Percentiles rank a stretch among this genome's conserved stretches.
Conservation (phyloP, 352 stramenopile species). For the Globisporangium paroecandrum region DNA sequence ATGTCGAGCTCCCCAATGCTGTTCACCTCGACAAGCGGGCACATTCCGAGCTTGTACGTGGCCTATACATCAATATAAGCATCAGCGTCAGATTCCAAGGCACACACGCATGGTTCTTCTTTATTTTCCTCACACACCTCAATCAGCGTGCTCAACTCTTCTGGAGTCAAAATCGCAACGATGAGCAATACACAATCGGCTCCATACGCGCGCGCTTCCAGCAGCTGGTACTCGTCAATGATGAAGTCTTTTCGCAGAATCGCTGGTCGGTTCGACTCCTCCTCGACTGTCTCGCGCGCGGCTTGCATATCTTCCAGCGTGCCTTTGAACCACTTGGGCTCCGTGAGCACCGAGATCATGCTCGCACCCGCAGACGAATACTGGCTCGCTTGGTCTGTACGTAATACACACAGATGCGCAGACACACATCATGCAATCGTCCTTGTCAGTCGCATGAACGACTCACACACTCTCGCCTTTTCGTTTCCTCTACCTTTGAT, state of each 20-base stretch:
- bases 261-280: slow-evolving; percentile 45
- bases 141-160: slow-evolving; percentile 58
- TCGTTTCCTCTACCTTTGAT: slow-evolving; percentile 37
- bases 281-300: slow-evolving; percentile 49
- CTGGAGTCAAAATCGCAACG: slow-evolving; percentile 87
- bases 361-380: slow-evolving; percentile 93
- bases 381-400: slow-evolving; percentile 81
- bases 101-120: too few relatives aligned
- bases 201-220: slow-evolving; percentile 93
- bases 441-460: not conserved
- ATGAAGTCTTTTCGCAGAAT: slow-evolving; percentile 95
- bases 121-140: slow-evolving; percentile 23
- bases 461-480: too few relatives aligned
- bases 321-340: slow-evolving; percentile 97
- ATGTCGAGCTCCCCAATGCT: slow-evolving; percentile 93
- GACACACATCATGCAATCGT: not conserved
- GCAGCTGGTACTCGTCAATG: slow-evolving; percentile 91
- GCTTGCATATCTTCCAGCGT: slow-evolving; percentile 84
- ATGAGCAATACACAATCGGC: slow-evolving; percentile 98
- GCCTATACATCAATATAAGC: slow-evolving; percentile 21
- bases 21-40: slow-evolving; percentile 98
- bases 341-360: slow-evolving; percentile 97
- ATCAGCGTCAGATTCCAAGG: too few relatives aligned
- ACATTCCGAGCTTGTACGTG: slow-evolving; percentile 92
- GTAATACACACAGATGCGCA: not conserved